A percentile compares a stretch with the other conserved stretches of the same genome.
phyloP scores from a whole-genome alignment of 805 yeast genomes.

The Phaffomyces antillensis region DNA sequence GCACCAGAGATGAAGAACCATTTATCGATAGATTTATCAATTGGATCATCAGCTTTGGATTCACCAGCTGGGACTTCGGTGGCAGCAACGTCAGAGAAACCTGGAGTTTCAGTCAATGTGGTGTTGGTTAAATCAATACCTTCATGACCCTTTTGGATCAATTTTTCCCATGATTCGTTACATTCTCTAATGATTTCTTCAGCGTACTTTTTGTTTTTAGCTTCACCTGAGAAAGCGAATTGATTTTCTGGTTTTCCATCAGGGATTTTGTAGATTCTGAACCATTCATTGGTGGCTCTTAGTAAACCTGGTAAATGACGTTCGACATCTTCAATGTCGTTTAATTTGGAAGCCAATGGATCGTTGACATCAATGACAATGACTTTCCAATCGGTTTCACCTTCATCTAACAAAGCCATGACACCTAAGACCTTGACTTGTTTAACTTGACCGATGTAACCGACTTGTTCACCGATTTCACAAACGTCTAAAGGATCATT shows the following conservation, averaged over 20 bases:
- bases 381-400: slow-evolving; percentile 88
- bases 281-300: slow-evolving; percentile 96
- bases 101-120: slow-evolving; percentile 51
- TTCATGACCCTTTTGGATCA: slow-evolving; percentile 54
- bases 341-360: slow-evolving; percentile 78
- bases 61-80: slow-evolving; percentile 61
- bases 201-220: slow-evolving; percentile 82
- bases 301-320: slow-evolving; percentile 85
- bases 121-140: slow-evolving; percentile 72
- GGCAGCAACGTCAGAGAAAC: slow-evolving; percentile 41
- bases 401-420: slow-evolving; percentile 90
- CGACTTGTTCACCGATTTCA: slow-evolving; percentile 67
- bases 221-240: slow-evolving; percentile 94
- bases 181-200: slow-evolving; percentile 79
- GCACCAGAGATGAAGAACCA: slow-evolving; percentile 97
- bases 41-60: slow-evolving; percentile 80
- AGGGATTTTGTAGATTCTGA: slow-evolving; percentile 94
- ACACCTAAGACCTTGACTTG: slow-evolving; percentile 92
- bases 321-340: slow-evolving; percentile 88
- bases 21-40: slow-evolving; percentile 93
- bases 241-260: slow-evolving; percentile 96
- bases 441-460: slow-evolving; percentile 65
- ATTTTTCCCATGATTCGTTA: slow-evolving; percentile 72
- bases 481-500: slow-evolving; percentile 84
- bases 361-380: slow-evolving; percentile 79